Conservation (phyloP, 768 basidiomycete species). For the Hypsizygus marmoreus region DNA sequence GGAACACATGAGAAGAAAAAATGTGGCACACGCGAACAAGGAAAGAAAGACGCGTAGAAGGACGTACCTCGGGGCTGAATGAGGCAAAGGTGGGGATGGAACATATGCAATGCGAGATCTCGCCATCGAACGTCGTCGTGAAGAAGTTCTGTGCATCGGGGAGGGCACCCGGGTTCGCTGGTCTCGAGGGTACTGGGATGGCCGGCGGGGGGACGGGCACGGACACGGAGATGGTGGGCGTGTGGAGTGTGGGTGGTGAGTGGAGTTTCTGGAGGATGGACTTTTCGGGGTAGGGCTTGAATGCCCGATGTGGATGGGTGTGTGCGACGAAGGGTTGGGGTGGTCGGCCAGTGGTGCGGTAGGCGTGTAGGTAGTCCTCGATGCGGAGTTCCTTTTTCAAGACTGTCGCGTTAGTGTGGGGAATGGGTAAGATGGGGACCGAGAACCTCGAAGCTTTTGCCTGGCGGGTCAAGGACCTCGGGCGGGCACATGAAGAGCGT, state of each 20-base stretch:
- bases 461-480: conserved; percentile 19
- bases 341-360: conserved; percentile 44
- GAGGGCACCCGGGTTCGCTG: conserved; percentile 18
- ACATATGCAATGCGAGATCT: conserved; percentile 39
- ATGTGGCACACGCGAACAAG: conserved; percentile 4
- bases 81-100: conserved; percentile 34
- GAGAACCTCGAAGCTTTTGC: conserved; percentile 33
- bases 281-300: conserved; percentile 39
- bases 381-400: conserved; percentile 52
- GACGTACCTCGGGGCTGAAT: conserved; percentile 47
- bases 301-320: conserved; percentile 50
- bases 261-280: conserved; percentile 19
- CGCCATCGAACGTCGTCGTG: conserved; percentile 13
- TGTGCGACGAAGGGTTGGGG: conserved; percentile 50
- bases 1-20: not conserved
- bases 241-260: too few species aligned
- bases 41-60: conserved; percentile 1
- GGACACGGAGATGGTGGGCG: too few species aligned
- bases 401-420: not conserved
- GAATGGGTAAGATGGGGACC: not conserved
- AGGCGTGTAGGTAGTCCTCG: conserved; percentile 55
- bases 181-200: conserved; percentile 29
- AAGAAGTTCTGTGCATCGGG: conserved; percentile 24
- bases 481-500: conserved; percentile 28
- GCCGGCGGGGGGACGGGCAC: not conserved